Percentiles rank a stretch among this genome's conserved stretches.
These are phyloP conservation scores for Amoebophrya sp. DNA, from an alignment of 169 alveolate genomes.

Conservation along the genomic window DNA sequence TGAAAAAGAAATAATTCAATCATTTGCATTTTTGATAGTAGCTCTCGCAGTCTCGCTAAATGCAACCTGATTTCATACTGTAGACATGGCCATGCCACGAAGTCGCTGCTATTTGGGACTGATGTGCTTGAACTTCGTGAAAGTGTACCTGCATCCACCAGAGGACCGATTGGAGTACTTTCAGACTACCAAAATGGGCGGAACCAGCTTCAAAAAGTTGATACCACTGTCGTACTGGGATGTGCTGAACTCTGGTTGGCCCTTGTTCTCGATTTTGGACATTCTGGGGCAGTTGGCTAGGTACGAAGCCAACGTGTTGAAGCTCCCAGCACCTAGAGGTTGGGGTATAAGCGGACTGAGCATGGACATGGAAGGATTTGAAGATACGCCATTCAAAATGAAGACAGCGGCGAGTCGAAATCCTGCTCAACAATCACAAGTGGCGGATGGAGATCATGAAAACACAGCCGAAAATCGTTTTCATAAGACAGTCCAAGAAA, in stretches of 20 bases:
- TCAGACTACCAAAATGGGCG: not conserved
- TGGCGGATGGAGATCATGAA: too few species aligned
- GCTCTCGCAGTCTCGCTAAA: too few species aligned
- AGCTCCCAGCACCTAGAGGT: not conserved
- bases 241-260: slow-evolving; percentile 8
- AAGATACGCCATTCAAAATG: not conserved
- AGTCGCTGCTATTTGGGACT: not conserved
- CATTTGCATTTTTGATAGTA: too few species aligned
- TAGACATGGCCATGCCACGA: not conserved
- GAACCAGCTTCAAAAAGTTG: not conserved
- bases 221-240: not conserved
- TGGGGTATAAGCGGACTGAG: not conserved
- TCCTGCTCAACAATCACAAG: too few species aligned
- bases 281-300: not conserved
- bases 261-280: not conserved
- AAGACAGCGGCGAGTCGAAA: too few species aligned
- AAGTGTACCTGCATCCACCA: not conserved
- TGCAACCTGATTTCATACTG: too few species aligned
- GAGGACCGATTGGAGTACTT: not conserved
- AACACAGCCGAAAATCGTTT: too few species aligned
- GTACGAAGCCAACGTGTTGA: not conserved
- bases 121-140: not conserved
- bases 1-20: too few species aligned
- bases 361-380: not conserved
- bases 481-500: too few species aligned